A percentile compares a stretch with the other conserved stretches of the same genome.
phyloP scores from a whole-genome alignment of 768 basidiomycete genomes.

The Tremella fuciformis region DNA sequence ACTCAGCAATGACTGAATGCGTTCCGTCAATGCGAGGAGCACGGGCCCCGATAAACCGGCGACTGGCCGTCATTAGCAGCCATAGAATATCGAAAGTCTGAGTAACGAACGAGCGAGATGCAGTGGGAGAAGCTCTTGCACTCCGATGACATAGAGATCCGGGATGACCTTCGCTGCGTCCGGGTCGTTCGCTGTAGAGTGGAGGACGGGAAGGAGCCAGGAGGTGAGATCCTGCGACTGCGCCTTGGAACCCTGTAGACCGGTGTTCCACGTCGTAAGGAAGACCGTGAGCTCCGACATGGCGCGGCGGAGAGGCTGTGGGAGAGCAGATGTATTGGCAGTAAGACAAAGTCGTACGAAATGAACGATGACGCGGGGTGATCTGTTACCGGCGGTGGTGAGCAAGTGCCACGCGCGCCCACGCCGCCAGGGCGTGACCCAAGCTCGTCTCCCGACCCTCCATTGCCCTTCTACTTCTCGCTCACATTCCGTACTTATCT shows the following conservation, averaged over 20 bases:
- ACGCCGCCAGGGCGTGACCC: no score
- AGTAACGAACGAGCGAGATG: slow-evolving; percentile 72
- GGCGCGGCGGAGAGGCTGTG: slow-evolving; percentile 1
- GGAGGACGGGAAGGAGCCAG: slow-evolving; percentile 80
- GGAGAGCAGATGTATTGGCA: neutral
- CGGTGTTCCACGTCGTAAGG: slow-evolving; percentile 73
- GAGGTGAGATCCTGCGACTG: slow-evolving; percentile 73
- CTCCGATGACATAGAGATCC: slow-evolving; percentile 66
- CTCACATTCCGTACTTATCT: neutral
- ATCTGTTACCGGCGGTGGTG: no score
- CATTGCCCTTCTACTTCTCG: neutral
- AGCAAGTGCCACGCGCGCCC: slow-evolving; percentile 2
- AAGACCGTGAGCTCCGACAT: slow-evolving; percentile 41
- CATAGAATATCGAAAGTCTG: slow-evolving; percentile 2
- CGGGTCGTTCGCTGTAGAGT: slow-evolving; percentile 59
- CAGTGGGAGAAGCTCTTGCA: slow-evolving; percentile 87
- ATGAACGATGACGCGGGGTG: no score
- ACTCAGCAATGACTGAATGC: slow-evolving; percentile 58
- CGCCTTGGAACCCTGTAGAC: slow-evolving; percentile 65
- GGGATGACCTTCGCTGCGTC: slow-evolving; percentile 61
- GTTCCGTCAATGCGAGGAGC: slow-evolving; percentile 65
- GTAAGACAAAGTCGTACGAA: neutral
- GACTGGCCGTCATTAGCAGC: slow-evolving; percentile 55
- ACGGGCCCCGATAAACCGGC: slow-evolving; percentile 71
- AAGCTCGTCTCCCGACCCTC: neutral